Evolutionary conservation across 83 land plant genomes (phyloP).

Genomic region (Thuja plicata): DNA sequence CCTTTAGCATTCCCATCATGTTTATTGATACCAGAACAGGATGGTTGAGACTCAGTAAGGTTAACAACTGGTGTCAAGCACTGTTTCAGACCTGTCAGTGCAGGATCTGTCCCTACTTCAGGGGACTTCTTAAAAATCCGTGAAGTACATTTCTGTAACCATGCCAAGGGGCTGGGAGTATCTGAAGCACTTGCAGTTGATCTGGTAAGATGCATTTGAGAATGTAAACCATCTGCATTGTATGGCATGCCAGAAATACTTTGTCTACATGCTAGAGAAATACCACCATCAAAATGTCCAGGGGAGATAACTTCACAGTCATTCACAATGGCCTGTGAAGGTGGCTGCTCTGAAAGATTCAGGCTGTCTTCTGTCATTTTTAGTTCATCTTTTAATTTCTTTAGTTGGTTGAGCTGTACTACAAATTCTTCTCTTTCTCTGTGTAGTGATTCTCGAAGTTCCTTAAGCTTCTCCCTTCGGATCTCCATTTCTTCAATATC

Average conservation of each 20-base stretch:
- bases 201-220: constrained; percentile 10
- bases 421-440: constrained; percentile 57
- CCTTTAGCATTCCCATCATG: constrained; percentile 13
- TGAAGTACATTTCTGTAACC: constrained; percentile 66
- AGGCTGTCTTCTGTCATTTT: constrained; percentile 40
- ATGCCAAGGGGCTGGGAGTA: constrained; percentile 42
- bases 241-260: neutral
- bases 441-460: constrained; percentile 75
- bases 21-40: constrained; percentile 20
- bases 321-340: neutral
- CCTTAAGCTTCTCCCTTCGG: constrained; percentile 75
- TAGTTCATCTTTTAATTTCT: constrained; percentile 50
- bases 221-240: constrained; percentile 9
- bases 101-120: constrained; percentile 12
- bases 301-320: constrained; percentile 9
- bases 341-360: constrained; percentile 26
- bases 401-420: constrained; percentile 46
- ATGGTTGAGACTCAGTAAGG: constrained; percentile 12
- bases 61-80: neutral
- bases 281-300: constrained; percentile 14
- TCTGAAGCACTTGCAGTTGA: constrained; percentile 20
- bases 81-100: neutral
- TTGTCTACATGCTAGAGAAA: neutral
- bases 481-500: constrained; percentile 71
- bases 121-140: constrained; percentile 47